Base-by-base conservation (phyloP, 805 yeast species). In the Metahyphopichia silvanorum region DNA sequence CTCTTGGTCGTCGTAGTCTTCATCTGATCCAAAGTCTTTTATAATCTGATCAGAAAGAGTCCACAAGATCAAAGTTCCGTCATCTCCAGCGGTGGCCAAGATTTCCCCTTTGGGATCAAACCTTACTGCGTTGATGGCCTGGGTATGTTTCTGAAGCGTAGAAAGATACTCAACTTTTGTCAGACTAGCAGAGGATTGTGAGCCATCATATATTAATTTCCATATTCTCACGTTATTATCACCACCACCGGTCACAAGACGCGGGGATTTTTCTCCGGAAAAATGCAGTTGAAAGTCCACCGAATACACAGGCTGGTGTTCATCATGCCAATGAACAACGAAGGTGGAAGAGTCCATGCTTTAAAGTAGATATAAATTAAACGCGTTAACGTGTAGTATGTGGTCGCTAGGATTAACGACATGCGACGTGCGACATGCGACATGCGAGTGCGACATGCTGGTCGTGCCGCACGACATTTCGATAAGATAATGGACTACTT, bases 41-140 rank as follows among this genome's bases (percentile, higher is more conserved):
- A 74, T 66, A 12, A 78, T 62, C 3, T 63, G 62, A 29, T 76
- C 79, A 15, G 77, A 64, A 14, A 71, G 63, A 25, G 64, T 69
- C 98, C 98, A 93, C 21, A 93, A 58, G 42, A 89, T 66, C 16
- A 93, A 73, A 5, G 82, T 77, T 2, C 98, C 98, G 55, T 93
- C 98, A 52, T 93, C 99, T 3, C 97, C 95, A 0, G 96, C 97
- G 0, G 91, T 74, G 0, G 98, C 98, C 15, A 93, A 63, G 5
- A 72, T 43, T 30, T 73, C 69, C 1, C 96, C 96, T 3, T 55
- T 59, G 2, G 82, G 79, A 49, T 77, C 81, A 52, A 89, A 93
- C 32, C 96, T 63, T 4, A 86, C 95, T 21, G 79, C 89, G 51
- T 93, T 93, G 14, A 93, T 96, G 0, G 98, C 96, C 54, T 88